These are phyloP conservation scores for Phytopythium chamaehyphon DNA, from an alignment of 352 stramenopile species.

Conservation along the genomic window DNA sequence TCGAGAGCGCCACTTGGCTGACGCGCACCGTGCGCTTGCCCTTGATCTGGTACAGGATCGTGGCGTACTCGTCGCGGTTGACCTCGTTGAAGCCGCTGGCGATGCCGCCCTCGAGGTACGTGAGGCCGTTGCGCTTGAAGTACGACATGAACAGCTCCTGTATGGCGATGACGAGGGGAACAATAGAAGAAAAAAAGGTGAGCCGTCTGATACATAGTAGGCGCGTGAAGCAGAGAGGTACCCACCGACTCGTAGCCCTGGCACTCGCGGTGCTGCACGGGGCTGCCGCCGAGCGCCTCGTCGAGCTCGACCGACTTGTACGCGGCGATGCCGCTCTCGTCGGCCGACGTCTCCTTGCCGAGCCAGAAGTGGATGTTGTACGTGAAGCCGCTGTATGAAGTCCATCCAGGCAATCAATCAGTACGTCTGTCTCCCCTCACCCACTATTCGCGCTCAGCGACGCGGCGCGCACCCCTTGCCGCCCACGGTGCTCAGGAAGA, in stretches of 20 bases:
- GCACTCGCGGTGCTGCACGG: constrained; percentile 92
- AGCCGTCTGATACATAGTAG: not conserved
- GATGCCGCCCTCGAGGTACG: constrained; percentile 92
- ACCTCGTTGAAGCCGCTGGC: constrained; percentile 92
- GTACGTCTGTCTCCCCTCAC: not conserved
- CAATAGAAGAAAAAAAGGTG: not conserved
- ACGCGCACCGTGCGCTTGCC: constrained; percentile 86
- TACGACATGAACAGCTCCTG: constrained; percentile 90
- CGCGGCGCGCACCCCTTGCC: constrained; percentile 18
- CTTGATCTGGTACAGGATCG: constrained; percentile 89
- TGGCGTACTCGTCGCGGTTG: constrained; percentile 85
- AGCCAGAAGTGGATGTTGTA: constrained; percentile 97
- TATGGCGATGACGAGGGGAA: constrained; percentile 1
- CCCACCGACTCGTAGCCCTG: constrained; percentile 69
- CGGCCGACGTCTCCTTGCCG: constrained; percentile 85
- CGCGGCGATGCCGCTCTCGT: constrained; percentile 94
- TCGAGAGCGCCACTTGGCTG: constrained; percentile 79
- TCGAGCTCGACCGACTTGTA: constrained; percentile 98
- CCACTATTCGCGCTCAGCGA: not conserved
- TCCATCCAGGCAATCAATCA: not conserved
- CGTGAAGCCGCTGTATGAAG: constrained; percentile 41
- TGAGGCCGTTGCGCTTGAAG: constrained; percentile 90
- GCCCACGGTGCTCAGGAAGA: constrained; percentile 89
- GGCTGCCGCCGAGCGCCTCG: constrained; percentile 84
- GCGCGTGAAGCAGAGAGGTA: not conserved